These are phyloP conservation scores for Aspergillus arachidicola DNA, from an alignment of 2,329 filamentous ascomycete genomes.

Conservation along the genomic window DNA sequence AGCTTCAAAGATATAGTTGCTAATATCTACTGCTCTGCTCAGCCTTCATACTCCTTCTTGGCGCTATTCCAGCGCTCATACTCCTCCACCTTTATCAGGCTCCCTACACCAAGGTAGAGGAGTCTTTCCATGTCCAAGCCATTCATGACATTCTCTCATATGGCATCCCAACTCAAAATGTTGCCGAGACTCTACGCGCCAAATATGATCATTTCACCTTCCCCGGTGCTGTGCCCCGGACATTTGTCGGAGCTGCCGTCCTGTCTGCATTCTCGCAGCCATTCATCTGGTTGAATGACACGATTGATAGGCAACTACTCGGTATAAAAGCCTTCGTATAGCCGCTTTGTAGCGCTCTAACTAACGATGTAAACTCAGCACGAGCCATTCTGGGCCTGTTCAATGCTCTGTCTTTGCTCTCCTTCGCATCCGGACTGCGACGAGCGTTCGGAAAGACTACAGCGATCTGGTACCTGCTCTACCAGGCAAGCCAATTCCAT, in stretches of 20 bases:
- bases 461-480: slow-evolving; percentile 75
- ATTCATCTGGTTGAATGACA: slow-evolving; percentile 60
- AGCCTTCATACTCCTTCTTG: slow-evolving; percentile 31
- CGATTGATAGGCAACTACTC: slow-evolving; percentile 60
- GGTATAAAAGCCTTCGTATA: slow-evolving; percentile 41
- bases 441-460: slow-evolving; percentile 68
- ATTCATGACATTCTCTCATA: slow-evolving; percentile 85
- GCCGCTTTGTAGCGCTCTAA: neutral
- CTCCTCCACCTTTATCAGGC: slow-evolving; percentile 71
- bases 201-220: slow-evolving; percentile 90
- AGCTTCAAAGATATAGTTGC: neutral
- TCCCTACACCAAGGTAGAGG: slow-evolving; percentile 96
- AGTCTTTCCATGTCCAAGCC: slow-evolving; percentile 97
- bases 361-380: slow-evolving; percentile 49
- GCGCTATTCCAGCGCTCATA: slow-evolving; percentile 65
- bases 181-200: slow-evolving; percentile 56
- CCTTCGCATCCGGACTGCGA: slow-evolving; percentile 66
- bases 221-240: slow-evolving; percentile 86
- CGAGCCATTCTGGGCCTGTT: slow-evolving; percentile 75
- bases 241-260: slow-evolving; percentile 79
- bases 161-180: slow-evolving; percentile 67
- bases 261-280: slow-evolving; percentile 75
- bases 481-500: slow-evolving; percentile 88
- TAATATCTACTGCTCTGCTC: neutral
- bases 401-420: slow-evolving; percentile 70